Conservation (phyloP, 352 stramenopile species). For the Globisporangium polare region DNA sequence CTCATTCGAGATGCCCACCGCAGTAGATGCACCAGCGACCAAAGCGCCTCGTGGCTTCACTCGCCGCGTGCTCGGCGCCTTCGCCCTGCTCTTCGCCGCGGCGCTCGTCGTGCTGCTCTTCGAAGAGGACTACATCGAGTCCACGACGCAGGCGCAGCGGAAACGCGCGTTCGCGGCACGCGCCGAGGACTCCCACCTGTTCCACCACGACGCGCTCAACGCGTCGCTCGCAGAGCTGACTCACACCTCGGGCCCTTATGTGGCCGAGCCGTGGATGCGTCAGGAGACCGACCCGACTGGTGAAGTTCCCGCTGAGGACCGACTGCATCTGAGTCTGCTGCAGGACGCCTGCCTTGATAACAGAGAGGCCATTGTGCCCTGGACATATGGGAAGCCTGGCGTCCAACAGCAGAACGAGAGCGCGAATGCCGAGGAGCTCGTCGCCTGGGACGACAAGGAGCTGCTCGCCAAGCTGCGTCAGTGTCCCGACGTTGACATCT, state of each 20-base stretch:
- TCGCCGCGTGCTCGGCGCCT: background rate
- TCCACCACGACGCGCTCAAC: background rate
- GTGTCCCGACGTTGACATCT: conserved; percentile 25
- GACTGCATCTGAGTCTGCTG: conserved; percentile 24
- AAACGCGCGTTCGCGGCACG: background rate
- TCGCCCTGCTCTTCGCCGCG: background rate
- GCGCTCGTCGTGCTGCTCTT: background rate
- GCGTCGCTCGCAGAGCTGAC: background rate
- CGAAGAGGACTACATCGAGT: background rate
- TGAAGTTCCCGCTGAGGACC: conserved; percentile 10
- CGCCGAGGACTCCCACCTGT: background rate
- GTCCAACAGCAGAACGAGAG: background rate
- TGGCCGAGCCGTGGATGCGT: background rate
- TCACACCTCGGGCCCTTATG: background rate
- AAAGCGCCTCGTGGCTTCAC: background rate
- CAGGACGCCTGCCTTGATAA: conserved; percentile 19
- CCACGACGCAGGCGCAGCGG: background rate
- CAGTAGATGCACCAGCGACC: background rate
- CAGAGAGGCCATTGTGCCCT: conserved; percentile 19
- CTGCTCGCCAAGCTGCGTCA: conserved; percentile 21
- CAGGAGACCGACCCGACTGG: background rate
- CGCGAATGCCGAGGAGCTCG: conserved; percentile 1
- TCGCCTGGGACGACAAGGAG: conserved; percentile 10
- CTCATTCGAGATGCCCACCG: background rate
- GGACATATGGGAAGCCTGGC: conserved; percentile 12